Evolutionary conservation across 2,329 filamentous ascomycete species (phyloP), one percentile per base, ranked within the genome.

Genomic region (Botrytis byssoidea): DNA sequence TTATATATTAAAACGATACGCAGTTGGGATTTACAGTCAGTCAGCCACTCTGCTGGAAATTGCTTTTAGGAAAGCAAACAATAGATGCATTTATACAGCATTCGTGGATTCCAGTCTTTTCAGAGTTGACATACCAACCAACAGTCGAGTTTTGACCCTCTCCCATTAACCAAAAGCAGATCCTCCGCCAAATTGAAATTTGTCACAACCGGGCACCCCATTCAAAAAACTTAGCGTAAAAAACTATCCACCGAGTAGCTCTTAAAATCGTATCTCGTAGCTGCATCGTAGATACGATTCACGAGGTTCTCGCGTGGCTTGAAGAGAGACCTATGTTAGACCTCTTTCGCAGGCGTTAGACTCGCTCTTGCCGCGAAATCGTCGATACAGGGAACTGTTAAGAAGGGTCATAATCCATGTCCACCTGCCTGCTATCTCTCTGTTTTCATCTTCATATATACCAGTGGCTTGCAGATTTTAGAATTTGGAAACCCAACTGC

Each of bases 61-160:
- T 32, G 6, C 12, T 37, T 12, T 3, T 40, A 9, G 7, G 37
- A 29, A 10, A 44, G n/a, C 16, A 9, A 29, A n/a, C 8, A 42
- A 20, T 22, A 29, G 2, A 32, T 29, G 29, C 18, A 44, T 32
- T 20, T 4, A 29, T 44, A 7, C n/a, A 64, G 59, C 2, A 20
- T 64, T 20, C 66, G 16, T 42, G 18, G 32, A 68, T 57, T 40
- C n/a, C 46, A n/a, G 25, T 37, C 29, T 3, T 29, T 3, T 55
- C 20, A 14, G 18, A 18, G 8, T 55, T 32, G 35, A 42, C 48
- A 42, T n/a, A 22, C 35, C 66, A 57, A 57, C n/a, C 66, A 57
- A 57, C n/a, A 12, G n/a, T 68, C 25, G 35, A 68, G 66, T 68
- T 57, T 57, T 68, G 46, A 68, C 48, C 65, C 48, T 44, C 48